Evolutionary conservation across 441 rosid species (phyloP).

Genomic region (Sinapis alba): DNA sequence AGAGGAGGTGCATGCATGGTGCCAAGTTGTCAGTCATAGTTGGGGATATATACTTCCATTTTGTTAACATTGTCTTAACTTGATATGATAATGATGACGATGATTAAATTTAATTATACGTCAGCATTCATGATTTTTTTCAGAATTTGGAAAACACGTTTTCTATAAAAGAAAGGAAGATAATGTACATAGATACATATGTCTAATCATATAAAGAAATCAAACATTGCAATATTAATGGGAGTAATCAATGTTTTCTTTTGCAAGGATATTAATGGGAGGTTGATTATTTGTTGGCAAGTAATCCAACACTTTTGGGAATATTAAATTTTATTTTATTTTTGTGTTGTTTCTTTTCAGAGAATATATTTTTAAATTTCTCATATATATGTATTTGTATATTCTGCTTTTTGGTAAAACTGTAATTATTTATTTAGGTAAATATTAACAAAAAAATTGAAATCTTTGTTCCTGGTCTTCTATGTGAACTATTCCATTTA

Average conservation of each 20-base stretch:
- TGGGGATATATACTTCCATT: slow-evolving; percentile 9
- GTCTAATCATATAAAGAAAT: slow-evolving; percentile 16
- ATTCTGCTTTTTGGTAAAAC: not conserved
- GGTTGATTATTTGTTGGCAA: slow-evolving; percentile 4
- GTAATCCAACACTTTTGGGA: slow-evolving; percentile 11
- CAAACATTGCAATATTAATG: slow-evolving; percentile 16
- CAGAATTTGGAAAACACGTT: not conserved
- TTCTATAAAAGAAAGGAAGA: not conserved
- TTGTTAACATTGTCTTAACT: not conserved
- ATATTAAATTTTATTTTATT: not conserved
- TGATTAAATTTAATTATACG: not conserved
- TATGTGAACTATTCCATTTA: not conserved
- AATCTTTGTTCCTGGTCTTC: not conserved
- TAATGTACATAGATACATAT: not conserved
- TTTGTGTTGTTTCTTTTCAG: not conserved
- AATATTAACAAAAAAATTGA: not conserved
- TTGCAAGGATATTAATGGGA: slow-evolving; percentile 12
- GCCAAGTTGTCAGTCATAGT: not conserved
- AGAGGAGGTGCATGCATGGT: not conserved
- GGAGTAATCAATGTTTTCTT: not conserved
- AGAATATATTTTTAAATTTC: not conserved
- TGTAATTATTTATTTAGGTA: not conserved
- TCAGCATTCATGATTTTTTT: not conserved
- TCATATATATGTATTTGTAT: not conserved
- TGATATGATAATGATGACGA: slow-evolving; percentile 4